Base-by-base conservation (phyloP, 2,329 filamentous ascomycete species). In the Calonectria ilicicola region DNA sequence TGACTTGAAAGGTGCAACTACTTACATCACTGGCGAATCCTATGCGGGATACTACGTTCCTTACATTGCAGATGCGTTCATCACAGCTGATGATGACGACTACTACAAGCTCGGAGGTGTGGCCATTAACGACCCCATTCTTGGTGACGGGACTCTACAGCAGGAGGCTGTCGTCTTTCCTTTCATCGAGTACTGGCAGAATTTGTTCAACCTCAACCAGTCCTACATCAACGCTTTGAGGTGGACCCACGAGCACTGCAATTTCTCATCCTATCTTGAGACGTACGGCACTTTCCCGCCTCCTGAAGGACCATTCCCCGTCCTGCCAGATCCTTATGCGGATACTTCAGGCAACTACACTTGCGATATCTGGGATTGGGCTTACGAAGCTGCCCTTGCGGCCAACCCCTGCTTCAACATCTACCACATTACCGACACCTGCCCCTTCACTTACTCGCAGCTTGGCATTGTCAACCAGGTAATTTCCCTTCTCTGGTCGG, bases 381-480 rank as follows among this genome's bases (percentile, higher is more conserved):
- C 94, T 35, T 85, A 85, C 77, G 76, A 86, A 0, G 92, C 91
- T 35, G 88, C 89, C 9, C 74, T 86, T 5, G 79, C 85, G 1
- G 82, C 90, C 40, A 97, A 97, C 84, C 94, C 94, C 0, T 97
- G 95, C 85, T 97, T 93, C 84, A 91, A 95, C 81, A 85, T 94
- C 14, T 97, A 96, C 83, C 90, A 93, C 64, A 89, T 96, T 17
- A 90, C 90, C 2, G 91, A 91, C 5, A 93, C 91, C 15, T 97
- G 94, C 80, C 94, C 94, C 0, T 76, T 92, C 3, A 85, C 90
- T 2, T 94, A 91, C 88, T 92, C 95, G 70, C 90, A 93, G 0
- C 86, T 96, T 3, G 91, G 91, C 19, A 93, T 93, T 83, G 92
- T 93, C 0, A 91, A 92, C n/a, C 87, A 8, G 56, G 77, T 79